Percentiles rank a stretch among this genome's conserved stretches.
These are phyloP conservation scores for Picea glauca DNA, from an alignment of 75 land plant genomes.

Conservation along the genomic window DNA sequence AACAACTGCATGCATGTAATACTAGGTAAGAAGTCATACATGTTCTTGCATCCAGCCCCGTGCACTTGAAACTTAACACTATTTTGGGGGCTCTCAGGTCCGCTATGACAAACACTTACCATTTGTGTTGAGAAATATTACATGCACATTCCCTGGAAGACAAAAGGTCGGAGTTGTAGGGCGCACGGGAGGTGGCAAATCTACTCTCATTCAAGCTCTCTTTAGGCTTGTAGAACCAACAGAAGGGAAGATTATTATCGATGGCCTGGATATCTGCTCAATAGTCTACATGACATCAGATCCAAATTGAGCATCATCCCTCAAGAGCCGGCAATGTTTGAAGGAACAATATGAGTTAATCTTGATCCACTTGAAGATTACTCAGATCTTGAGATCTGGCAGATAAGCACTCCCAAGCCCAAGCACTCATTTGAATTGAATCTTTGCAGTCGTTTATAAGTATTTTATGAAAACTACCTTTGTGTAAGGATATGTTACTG, in stretches of 20 bases:
- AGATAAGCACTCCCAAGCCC: slow-evolving; percentile 33
- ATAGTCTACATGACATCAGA: slow-evolving; percentile 87
- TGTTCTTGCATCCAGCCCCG: no score
- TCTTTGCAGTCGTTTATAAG: not conserved
- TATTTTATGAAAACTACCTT: not conserved
- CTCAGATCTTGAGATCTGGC: slow-evolving; percentile 70
- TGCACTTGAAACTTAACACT: no score
- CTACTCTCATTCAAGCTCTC: slow-evolving; percentile 91
- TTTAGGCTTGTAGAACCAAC: slow-evolving; percentile 89
- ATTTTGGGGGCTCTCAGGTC: slow-evolving; percentile 34
- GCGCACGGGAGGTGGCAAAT: slow-evolving; percentile 95
- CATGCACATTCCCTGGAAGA: slow-evolving; percentile 86
- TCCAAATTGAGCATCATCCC: slow-evolving; percentile 88
- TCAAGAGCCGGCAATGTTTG: slow-evolving; percentile 91
- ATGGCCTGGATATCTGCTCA: slow-evolving; percentile 64
- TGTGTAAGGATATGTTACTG: not conserved
- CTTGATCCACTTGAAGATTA: slow-evolving; percentile 77
- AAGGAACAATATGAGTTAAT: slow-evolving; percentile 81
- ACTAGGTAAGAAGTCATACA: no score
- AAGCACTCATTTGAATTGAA: slow-evolving; percentile 10
- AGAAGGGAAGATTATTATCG: slow-evolving; percentile 77
- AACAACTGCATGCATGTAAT: no score
- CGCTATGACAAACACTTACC: slow-evolving; percentile 85
- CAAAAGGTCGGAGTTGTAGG: slow-evolving; percentile 91
- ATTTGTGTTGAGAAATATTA: slow-evolving; percentile 66